These are phyloP conservation scores for Russula dissimulans DNA, from an alignment of 768 basidiomycete species.

Conservation along the genomic window DNA sequence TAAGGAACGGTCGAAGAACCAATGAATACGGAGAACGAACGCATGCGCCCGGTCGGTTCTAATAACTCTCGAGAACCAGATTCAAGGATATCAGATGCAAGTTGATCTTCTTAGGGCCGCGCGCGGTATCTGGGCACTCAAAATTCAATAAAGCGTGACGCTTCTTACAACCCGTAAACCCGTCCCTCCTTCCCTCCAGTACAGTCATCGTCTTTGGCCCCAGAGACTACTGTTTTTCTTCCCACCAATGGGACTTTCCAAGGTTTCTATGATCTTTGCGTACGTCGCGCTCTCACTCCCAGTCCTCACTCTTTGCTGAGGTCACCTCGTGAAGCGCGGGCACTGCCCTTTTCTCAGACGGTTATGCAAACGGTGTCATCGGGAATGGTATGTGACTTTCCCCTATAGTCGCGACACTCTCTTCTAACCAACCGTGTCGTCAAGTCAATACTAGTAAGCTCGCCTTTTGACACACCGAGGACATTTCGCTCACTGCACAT, in stretches of 20 bases:
- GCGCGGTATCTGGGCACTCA: neutral
- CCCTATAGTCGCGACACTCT: neutral
- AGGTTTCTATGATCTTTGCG: conserved; percentile 83
- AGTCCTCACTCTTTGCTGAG: conserved; percentile 1
- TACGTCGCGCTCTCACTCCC: conserved; percentile 29
- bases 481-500: neutral
- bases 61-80: neutral
- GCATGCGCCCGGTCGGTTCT: neutral
- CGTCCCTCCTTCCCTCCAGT: neutral
- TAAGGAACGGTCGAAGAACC: neutral
- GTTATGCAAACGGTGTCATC: conserved; percentile 80
- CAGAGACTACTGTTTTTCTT: neutral
- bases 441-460: conserved; percentile 59
- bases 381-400: conserved; percentile 52
- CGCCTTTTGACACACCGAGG: neutral
- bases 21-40: conserved; percentile 10
- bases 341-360: conserved; percentile 83
- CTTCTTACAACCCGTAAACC: neutral
- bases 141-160: neutral
- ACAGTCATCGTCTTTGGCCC: neutral
- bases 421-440: conserved; percentile 1
- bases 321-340: conserved; percentile 47
- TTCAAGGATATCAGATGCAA: neutral
- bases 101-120: neutral
- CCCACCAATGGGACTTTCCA: conserved; percentile 26